phyloP scores from a whole-genome alignment of 192 early-diverging fungal species.

The Powellomyces hirtus region DNA sequence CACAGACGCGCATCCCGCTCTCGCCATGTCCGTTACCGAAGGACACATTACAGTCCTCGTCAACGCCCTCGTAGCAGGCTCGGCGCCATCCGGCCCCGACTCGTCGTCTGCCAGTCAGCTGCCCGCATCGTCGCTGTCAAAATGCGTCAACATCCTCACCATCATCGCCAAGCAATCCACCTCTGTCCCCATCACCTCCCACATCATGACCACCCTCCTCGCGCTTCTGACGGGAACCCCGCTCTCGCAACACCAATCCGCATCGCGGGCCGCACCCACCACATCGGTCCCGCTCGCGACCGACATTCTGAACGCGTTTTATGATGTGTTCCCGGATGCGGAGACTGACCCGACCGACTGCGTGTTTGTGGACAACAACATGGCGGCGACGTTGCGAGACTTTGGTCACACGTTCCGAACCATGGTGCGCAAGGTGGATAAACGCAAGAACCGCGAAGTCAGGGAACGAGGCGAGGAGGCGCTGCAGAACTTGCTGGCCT shows the following conservation, averaged over 20 bases:
- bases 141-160: neutral
- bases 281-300: constrained; percentile 32
- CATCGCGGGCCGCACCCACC: neutral
- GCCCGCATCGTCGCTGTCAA: neutral
- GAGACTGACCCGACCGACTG: constrained; percentile 80
- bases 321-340: constrained; percentile 83
- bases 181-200: neutral
- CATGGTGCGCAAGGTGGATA: constrained; percentile 66
- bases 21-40: neutral
- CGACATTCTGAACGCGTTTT: constrained; percentile 83
- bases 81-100: neutral
- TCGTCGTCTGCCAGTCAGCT: neutral
- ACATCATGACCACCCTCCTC: constrained; percentile 19
- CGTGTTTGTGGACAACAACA: constrained; percentile 74
- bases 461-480: constrained; percentile 79
- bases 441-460: constrained; percentile 65
- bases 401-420: constrained; percentile 48
- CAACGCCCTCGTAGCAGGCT: neutral
- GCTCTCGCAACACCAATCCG: neutral
- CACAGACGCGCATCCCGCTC: neutral
- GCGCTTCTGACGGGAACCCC: constrained; percentile 3
- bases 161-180: neutral
- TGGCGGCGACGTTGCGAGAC: constrained; percentile 55
- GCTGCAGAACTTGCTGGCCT: constrained; percentile 73
- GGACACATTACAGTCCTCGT: neutral